Evolutionary conservation across 2,329 filamentous ascomycete genomes (phyloP).

Genomic region (Acarospora socialis): DNA sequence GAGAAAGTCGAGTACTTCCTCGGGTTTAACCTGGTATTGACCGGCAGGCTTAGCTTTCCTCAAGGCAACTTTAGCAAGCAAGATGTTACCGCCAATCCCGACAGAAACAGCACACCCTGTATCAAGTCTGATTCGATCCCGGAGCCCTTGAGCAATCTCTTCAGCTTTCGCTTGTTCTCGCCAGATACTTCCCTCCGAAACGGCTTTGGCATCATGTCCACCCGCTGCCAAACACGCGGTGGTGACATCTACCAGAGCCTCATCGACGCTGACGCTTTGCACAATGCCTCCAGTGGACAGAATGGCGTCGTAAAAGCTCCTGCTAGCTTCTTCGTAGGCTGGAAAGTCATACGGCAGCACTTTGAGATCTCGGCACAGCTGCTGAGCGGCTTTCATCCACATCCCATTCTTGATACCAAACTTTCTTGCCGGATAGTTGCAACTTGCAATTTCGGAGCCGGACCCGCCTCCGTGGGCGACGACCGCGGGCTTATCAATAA

Average conservation of each 20-base stretch:
- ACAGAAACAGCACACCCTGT: constrained; percentile 84
- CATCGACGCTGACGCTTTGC: constrained; percentile 94
- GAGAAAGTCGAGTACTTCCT: constrained; percentile 63
- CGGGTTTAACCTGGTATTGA: constrained; percentile 74
- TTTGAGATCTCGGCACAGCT: constrained; percentile 72
- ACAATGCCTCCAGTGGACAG: constrained; percentile 66
- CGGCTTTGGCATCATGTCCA: constrained; percentile 49
- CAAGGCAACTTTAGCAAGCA: constrained; percentile 81
- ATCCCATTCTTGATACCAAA: constrained; percentile 93
- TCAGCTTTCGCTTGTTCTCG: constrained; percentile 69
- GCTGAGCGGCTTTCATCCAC: constrained; percentile 92
- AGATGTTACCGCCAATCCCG: constrained; percentile 79
- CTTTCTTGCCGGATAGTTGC: constrained; percentile 79
- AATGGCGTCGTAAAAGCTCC: constrained; percentile 73
- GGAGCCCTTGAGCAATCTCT: constrained; percentile 51
- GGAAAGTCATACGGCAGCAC: constrained; percentile 93
- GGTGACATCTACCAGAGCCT: constrained; percentile 78
- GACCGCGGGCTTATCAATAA: constrained; percentile 63
- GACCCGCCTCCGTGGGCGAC: constrained; percentile 77
- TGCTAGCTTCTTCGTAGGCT: constrained; percentile 83
- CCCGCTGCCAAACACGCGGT: constrained; percentile 49
- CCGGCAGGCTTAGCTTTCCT: constrained; percentile 89
- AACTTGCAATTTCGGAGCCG: constrained; percentile 91
- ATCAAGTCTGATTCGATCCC: constrained; percentile 53
- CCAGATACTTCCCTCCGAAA: constrained; percentile 55